phyloP scores from a whole-genome alignment of 495 filamentous ascomycete genomes.

The Cladorrhinum samala region DNA sequence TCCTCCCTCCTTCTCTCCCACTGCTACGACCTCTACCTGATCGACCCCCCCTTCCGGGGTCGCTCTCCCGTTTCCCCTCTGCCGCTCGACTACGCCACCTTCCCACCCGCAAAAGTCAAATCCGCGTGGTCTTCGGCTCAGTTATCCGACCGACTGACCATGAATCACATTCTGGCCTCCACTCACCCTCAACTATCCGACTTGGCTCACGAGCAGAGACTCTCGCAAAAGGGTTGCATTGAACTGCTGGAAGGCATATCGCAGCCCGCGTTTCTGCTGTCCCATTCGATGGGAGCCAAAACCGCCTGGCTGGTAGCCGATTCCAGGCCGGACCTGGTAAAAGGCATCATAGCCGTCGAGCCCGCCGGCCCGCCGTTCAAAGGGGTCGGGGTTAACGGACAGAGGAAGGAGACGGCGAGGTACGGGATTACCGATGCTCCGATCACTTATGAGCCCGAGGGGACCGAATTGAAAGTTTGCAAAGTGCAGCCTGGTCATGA shows the following conservation, averaged over 20 bases:
- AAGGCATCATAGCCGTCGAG: constrained; percentile 46
- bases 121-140: constrained; percentile 31
- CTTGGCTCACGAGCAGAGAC: constrained; percentile 33
- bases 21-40: constrained; percentile 42
- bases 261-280: constrained; percentile 38
- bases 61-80: constrained; percentile 26
- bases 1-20: constrained; percentile 41
- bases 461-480: constrained; percentile 5
- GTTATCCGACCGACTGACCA: constrained; percentile 42
- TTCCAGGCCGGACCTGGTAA: constrained; percentile 38
- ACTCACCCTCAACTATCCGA: constrained; percentile 38
- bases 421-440: constrained; percentile 45
- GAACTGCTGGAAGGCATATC: constrained; percentile 47
- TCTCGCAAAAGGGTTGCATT: constrained; percentile 38
- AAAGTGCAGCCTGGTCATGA: background rate
- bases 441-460: constrained; percentile 43
- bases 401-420: constrained; percentile 15
- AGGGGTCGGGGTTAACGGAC: constrained; percentile 23
- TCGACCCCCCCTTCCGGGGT: constrained; percentile 37
- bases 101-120: constrained; percentile 21
- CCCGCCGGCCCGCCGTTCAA: constrained; percentile 49
- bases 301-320: constrained; percentile 46
- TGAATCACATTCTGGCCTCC: constrained; percentile 46
- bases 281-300: constrained; percentile 47
- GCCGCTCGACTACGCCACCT: constrained; percentile 16